A percentile compares a stretch with the other conserved stretches of the same genome.
These are phyloP conservation scores for Cymbidium sinense DNA, from an alignment of 106 monocot genomes.

Conservation along the genomic window DNA sequence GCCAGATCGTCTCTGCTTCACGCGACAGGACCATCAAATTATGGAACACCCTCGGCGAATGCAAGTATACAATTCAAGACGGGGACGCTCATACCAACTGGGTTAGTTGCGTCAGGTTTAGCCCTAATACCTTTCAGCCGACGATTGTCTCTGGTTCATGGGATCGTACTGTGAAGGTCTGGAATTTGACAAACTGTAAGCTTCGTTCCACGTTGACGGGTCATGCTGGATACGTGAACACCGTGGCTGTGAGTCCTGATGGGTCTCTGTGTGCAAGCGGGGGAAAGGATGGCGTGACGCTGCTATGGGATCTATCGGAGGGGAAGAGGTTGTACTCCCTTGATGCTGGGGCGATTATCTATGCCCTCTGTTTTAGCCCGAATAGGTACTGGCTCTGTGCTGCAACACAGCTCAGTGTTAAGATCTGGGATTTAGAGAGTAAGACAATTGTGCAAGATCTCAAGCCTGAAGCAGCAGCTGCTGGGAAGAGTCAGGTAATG, in stretches of 20 bases:
- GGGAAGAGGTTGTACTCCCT: constrained; percentile 32
- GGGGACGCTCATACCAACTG: constrained; percentile 23
- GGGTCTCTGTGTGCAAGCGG: constrained; percentile 30
- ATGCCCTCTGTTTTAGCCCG: constrained; percentile 25
- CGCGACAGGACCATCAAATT: constrained; percentile 22
- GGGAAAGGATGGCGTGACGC: constrained; percentile 28
- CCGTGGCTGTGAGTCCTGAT: constrained; percentile 25
- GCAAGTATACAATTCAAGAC: constrained; percentile 35
- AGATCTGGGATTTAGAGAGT: constrained; percentile 37
- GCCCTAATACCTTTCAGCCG: constrained; percentile 17
- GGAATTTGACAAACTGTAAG: constrained; percentile 33
- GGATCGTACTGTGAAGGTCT: constrained; percentile 27
- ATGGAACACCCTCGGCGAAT: constrained; percentile 28
- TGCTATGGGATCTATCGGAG: constrained; percentile 27
- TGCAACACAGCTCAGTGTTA: constrained; percentile 24
- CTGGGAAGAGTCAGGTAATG: constrained; percentile 4
- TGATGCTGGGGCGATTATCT: constrained; percentile 28
- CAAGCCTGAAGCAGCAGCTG: constrained; percentile 13
- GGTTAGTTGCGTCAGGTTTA: constrained; percentile 26
- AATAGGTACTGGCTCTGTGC: constrained; percentile 30
- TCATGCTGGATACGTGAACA: constrained; percentile 27
- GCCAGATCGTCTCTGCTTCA: constrained; percentile 22
- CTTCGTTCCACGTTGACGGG: constrained; percentile 18
- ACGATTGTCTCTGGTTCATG: constrained; percentile 22
- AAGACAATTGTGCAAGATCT: constrained; percentile 31